Conservation (phyloP, 2,329 filamentous ascomycete species). For the Davidsoniella eucalypti region DNA sequence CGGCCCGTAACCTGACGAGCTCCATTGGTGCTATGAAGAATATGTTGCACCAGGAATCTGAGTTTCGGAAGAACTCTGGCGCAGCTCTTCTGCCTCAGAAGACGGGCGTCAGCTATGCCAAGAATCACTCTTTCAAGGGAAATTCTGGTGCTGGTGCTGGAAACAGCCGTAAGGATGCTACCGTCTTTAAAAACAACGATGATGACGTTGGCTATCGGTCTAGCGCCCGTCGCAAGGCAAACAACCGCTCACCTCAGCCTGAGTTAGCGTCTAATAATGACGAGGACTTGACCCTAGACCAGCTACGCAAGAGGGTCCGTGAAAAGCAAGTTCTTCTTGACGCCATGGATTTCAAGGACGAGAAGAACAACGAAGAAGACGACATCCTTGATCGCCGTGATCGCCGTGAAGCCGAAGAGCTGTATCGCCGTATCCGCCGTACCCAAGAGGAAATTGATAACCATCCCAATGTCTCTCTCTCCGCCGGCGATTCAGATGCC, state of each 20-base stretch:
- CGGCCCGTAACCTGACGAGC: slow-evolving; percentile 80
- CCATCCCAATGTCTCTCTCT: slow-evolving; percentile 57
- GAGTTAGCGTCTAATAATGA: slow-evolving; percentile 40
- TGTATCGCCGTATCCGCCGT: slow-evolving; percentile 80
- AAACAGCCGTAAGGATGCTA: slow-evolving; percentile 70
- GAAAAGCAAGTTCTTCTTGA: slow-evolving; percentile 91
- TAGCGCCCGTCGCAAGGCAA: slow-evolving; percentile 74
- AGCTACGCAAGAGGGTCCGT: slow-evolving; percentile 78
- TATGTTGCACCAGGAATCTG: slow-evolving; percentile 75
- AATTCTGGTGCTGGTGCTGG: slow-evolving; percentile 37
- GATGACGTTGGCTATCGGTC: slow-evolving; percentile 85
- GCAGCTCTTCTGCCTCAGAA: slow-evolving; percentile 84
- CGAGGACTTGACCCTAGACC: slow-evolving; percentile 73
- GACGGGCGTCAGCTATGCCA: slow-evolving; percentile 96
- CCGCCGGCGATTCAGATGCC: slow-evolving; percentile 67
- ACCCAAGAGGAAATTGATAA: slow-evolving; percentile 89
- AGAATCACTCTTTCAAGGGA: slow-evolving; percentile 73
- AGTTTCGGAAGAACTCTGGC: slow-evolving; percentile 73
- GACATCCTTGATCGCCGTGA: slow-evolving; percentile 82
- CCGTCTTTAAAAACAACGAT: slow-evolving; percentile 92
- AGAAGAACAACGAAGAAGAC: slow-evolving; percentile 77
- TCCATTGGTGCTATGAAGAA: slow-evolving; percentile 89
- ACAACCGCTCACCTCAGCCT: slow-evolving; percentile 64
- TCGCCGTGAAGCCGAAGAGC: slow-evolving; percentile 77
- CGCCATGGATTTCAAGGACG: slow-evolving; percentile 91